Conservation (phyloP, 1,284 basidiomycete genomes). For the Neolentinus lepideus region DNA sequence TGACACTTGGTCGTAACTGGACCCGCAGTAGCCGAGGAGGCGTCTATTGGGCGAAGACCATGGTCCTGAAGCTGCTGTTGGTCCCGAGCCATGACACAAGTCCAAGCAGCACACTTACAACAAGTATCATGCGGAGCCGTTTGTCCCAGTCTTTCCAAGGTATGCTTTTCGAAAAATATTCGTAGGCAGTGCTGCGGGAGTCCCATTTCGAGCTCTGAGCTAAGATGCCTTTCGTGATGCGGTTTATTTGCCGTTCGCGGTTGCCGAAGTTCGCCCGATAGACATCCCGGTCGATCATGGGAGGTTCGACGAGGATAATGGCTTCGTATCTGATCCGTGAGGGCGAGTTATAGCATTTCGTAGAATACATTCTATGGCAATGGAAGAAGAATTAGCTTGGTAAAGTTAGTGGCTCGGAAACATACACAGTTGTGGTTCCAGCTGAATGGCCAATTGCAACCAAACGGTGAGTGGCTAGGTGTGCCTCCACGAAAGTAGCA, state of each 20-base stretch:
- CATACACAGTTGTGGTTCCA: constrained; percentile 16
- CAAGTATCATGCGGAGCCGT: constrained; percentile 2
- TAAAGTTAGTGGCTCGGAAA: background rate
- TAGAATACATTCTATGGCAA: constrained; percentile 5
- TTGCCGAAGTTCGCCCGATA: constrained; percentile 4
- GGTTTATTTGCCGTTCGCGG: constrained; percentile 2
- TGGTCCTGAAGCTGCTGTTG: background rate
- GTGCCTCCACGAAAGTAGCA: constrained; percentile 9
- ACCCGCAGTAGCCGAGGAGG: background rate
- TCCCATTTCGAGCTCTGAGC: constrained; percentile 4
- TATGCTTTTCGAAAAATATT: constrained; percentile 3
- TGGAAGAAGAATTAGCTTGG: background rate
- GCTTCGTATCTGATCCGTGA: constrained; percentile 2
- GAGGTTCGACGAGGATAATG: constrained; percentile 7
- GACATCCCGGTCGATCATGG: constrained; percentile 4
- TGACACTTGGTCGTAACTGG: constrained; percentile 6
- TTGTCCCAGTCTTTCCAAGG: constrained; percentile 8
- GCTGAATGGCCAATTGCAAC: constrained; percentile 19
- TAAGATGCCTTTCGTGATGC: constrained; percentile 2
- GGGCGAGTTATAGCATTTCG: constrained; percentile 1
- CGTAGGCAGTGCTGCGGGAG: constrained; percentile 2
- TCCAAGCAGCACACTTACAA: background rate
- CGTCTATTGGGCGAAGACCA: background rate
- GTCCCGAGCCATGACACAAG: background rate
- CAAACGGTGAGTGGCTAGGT: constrained; percentile 12